A percentile compares a stretch with the other conserved stretches of the same genome.
These are phyloP conservation scores for Middelhovenomyces tepae DNA, from an alignment of 805 yeast species.

Conservation along the genomic window DNA sequence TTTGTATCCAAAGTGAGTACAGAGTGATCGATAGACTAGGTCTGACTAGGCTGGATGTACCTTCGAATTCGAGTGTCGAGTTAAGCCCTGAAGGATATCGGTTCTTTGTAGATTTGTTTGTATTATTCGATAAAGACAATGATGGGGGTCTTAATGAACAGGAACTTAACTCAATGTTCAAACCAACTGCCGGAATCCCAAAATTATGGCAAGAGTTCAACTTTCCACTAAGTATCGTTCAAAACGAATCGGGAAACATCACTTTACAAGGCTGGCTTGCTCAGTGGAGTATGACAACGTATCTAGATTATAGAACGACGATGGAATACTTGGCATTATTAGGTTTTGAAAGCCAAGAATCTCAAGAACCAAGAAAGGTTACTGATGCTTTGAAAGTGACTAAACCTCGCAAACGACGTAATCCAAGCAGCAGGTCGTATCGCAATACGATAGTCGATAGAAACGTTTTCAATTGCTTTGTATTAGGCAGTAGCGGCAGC, in stretches of 20 bases:
- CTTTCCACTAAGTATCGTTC: conserved; percentile 81
- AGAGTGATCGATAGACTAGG: too few species aligned
- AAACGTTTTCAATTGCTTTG: conserved; percentile 84
- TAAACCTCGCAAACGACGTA: conserved; percentile 64
- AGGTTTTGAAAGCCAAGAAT: conserved; percentile 56
- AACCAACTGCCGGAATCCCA: conserved; percentile 92
- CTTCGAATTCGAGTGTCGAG: conserved; percentile 73
- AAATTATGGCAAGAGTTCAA: conserved; percentile 73
- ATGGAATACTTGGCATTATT: conserved; percentile 82
- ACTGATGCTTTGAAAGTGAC: conserved; percentile 65
- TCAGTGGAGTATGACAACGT: conserved; percentile 97
- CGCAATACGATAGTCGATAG: conserved; percentile 63
- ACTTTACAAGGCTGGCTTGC: conserved; percentile 98
- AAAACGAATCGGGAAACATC: conserved; percentile 82
- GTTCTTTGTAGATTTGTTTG: conserved; percentile 81
- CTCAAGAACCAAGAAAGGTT: conserved; percentile 24
- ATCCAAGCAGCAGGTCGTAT: conserved; percentile 54
- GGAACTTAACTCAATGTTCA: conserved; percentile 63
- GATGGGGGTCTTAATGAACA: conserved; percentile 85
- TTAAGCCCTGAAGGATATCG: conserved; percentile 86
- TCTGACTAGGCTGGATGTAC: conserved; percentile 67
- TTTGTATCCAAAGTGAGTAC: conserved; percentile 73
- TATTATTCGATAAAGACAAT: conserved; percentile 85
- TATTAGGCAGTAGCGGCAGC: conserved; percentile 74
- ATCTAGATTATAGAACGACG: conserved; percentile 72